Evolutionary conservation across 805 yeast species (phyloP).

Genomic region (Torulaspora gathmanii): DNA sequence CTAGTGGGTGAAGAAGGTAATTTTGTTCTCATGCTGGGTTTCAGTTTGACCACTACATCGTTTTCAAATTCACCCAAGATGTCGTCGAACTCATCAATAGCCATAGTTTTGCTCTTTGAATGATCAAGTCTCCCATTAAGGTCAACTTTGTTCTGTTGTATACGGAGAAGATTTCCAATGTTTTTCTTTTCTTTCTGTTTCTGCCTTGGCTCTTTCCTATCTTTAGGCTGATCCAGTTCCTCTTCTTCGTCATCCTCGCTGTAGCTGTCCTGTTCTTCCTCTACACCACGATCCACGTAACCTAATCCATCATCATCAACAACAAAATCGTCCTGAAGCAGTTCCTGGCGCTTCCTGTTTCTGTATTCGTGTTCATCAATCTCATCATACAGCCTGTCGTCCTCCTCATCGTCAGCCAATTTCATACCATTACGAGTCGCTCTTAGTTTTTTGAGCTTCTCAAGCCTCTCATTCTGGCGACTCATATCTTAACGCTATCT

Average conservation of each 20-base stretch:
- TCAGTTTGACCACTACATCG: conserved; percentile 11
- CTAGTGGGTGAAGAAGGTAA: conserved; percentile 10
- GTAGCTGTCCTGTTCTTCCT: conserved; percentile 72
- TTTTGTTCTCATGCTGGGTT: conserved; percentile 3
- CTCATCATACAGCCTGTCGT: conserved; percentile 69
- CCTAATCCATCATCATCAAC: conserved; percentile 94
- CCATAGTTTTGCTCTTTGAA: conserved; percentile 41
- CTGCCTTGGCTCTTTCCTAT: conserved; percentile 12
- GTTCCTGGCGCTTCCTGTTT: conserved; percentile 68
- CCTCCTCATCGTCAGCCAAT: conserved; percentile 34
- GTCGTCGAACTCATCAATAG: conserved; percentile 60
- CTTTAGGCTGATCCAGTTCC: conserved; percentile 21
- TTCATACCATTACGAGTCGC: conserved; percentile 43
- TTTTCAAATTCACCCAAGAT: conserved; percentile 52
- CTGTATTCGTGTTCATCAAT: conserved; percentile 78
- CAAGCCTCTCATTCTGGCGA: conserved; percentile 45
- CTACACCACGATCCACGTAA: conserved; percentile 87
- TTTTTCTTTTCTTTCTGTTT: conserved; percentile 18
- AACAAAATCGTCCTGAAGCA: conserved; percentile 86
- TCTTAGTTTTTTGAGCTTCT: conserved; percentile 55
- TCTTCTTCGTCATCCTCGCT: conserved; percentile 37
- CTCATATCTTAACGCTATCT: conserved; percentile 28
- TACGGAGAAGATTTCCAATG: conserved; percentile 46
- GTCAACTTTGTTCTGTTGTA: conserved; percentile 46
- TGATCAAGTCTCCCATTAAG: conserved; percentile 20